Base-by-base conservation (phyloP, 1,284 basidiomycete species). In the Coniferiporia weirii region DNA sequence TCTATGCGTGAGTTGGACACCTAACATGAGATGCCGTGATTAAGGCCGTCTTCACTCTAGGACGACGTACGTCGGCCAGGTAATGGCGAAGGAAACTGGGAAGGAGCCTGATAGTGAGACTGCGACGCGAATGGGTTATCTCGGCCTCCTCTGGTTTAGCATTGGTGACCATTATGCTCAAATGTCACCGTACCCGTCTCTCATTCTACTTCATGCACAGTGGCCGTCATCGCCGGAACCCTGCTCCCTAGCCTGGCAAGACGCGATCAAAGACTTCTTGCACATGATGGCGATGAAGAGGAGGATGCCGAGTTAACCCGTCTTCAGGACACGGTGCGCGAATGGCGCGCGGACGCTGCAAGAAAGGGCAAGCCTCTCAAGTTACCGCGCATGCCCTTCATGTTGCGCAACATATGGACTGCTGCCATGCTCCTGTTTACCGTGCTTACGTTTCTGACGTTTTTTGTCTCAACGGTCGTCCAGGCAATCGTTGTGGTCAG, bases 321-420 rank as follows among this genome's bases (percentile, higher is more conserved):
- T 19, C 79, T 93, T 52, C 79, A 83, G 51, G 75, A 81, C 38
- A 84, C 81, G 61, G 88, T 95, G n/a, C 80, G 79, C 45, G 76
- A 84, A 67, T 95, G 93, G 93, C 86, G 85, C 64, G 83, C 83
- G 19, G 92, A 95, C 61, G 91, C 91, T 43, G 84, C 83, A 7
- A 75, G 82, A 43, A 77, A 84, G 61, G 91, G 91, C 36, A 78
- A 81, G 67, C 83, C 86, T 5, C 73, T 95, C 44, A 82, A 79
- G 51, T 76, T 96, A 5, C 93, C 93, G 19, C 79, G 84, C 27
- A 92, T 90, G 85, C 92, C 93, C 10, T 87, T 95, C 72, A 86
- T 95, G 68, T 76, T 95, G 57, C 81, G 93, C 56, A 94, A 96
- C 66, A 91, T 95, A 61, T 97, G 95, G 95, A 93, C 86, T 3